phyloP scores from a whole-genome alignment of 169 alveolate species.

The Cardiosporidium cionae region DNA sequence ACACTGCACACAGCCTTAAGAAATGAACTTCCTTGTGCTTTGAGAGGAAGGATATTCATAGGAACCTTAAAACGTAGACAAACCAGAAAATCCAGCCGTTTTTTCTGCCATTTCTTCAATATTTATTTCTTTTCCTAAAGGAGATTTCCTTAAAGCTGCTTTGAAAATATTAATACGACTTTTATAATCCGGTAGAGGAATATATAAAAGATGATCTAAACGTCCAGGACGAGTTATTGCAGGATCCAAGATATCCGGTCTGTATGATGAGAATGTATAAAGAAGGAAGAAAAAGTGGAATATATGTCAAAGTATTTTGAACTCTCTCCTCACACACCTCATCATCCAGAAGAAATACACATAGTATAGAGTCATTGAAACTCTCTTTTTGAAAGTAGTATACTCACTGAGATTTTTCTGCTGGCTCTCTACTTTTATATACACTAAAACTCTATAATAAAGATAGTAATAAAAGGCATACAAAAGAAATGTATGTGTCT shows the following conservation, averaged over 20 bases:
- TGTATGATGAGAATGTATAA: not conserved
- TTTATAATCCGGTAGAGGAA: constrained; percentile 96
- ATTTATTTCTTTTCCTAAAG: constrained; percentile 58
- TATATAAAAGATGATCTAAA: constrained; percentile 92
- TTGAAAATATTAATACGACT: constrained; percentile 88
- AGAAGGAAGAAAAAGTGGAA: not conserved
- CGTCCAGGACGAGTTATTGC: constrained; percentile 98
- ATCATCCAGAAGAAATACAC: no score
- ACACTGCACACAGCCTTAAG: not conserved
- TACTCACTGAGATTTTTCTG: no score
- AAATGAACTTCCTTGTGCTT: not conserved
- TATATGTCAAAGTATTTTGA: no score
- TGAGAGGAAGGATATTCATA: not conserved
- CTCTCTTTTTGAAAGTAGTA: no score
- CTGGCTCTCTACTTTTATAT: no score
- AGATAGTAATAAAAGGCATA: no score
- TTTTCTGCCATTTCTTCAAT: constrained; percentile 80
- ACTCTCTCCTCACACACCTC: no score
- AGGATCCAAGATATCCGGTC: constrained; percentile 96
- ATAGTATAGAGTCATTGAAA: no score
- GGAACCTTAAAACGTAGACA: constrained; percentile 59
- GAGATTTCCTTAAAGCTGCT: constrained; percentile 80
- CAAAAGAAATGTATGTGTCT: no score
- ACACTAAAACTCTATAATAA: no score
- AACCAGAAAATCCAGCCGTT: constrained; percentile 87